phyloP scores from a whole-genome alignment of 345 rosid species.

The Eucalyptus coolabah region DNA sequence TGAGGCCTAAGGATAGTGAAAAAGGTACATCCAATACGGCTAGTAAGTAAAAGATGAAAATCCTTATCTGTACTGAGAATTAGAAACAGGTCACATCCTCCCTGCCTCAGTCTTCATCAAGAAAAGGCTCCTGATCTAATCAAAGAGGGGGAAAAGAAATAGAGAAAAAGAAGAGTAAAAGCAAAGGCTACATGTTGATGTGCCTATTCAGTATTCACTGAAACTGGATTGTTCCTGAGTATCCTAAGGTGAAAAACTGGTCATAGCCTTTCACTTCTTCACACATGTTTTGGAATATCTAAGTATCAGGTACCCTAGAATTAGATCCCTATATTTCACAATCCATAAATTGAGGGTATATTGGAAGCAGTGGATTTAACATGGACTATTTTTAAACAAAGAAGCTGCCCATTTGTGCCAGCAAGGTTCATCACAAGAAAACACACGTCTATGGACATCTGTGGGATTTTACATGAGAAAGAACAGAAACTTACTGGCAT shows the following conservation, averaged over 20 bases:
- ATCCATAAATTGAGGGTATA: background rate
- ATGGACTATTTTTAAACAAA: background rate
- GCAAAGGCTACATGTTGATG: background rate
- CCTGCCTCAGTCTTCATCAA: background rate
- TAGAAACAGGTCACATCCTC: background rate
- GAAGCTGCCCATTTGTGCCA: background rate
- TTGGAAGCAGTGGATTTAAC: background rate
- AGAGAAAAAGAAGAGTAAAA: background rate
- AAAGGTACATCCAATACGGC: background rate
- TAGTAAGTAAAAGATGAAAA: background rate
- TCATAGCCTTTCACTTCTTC: background rate
- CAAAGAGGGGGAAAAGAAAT: background rate
- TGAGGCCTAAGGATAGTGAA: background rate
- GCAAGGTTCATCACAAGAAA: background rate
- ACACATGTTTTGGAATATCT: background rate
- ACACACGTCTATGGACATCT: background rate
- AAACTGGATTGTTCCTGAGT: background rate
- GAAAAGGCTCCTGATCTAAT: background rate
- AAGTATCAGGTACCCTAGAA: background rate
- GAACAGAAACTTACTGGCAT: conserved; percentile 47
- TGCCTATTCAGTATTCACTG: background rate
- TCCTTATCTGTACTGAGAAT: background rate
- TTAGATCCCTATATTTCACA: background rate
- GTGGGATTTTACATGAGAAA: background rate
- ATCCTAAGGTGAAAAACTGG: background rate